Evolutionary conservation across 306 rosid species (phyloP).

Genomic region (Mucuna pruriens): DNA sequence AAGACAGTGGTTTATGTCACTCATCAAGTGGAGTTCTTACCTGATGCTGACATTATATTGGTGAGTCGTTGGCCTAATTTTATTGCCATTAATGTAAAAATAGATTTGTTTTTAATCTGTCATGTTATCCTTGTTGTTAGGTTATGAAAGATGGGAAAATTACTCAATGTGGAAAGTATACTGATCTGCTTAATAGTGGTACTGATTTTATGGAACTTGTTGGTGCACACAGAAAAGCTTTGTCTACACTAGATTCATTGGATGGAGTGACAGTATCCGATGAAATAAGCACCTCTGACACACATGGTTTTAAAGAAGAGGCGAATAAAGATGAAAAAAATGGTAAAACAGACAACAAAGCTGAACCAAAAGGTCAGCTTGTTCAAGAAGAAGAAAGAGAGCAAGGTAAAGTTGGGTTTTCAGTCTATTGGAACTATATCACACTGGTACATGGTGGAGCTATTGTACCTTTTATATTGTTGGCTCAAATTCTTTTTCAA

Average conservation of each 20-base stretch:
- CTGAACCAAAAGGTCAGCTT: constrained; percentile 61
- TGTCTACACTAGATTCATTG: constrained; percentile 50
- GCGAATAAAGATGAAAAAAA: constrained; percentile 42
- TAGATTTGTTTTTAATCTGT: neutral
- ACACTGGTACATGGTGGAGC: too few species aligned
- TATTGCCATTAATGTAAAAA: neutral
- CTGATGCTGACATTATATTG: constrained; percentile 72
- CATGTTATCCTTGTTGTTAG: constrained; percentile 38
- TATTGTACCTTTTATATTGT: too few species aligned
- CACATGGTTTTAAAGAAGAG: constrained; percentile 39
- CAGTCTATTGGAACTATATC: too few species aligned
- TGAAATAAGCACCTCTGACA: constrained; percentile 8
- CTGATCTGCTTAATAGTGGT: constrained; percentile 62
- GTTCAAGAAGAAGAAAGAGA: constrained; percentile 90
- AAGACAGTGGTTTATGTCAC: too few species aligned
- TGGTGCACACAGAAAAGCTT: constrained; percentile 76
- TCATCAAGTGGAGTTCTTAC: constrained; percentile 83
- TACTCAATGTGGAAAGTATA: constrained; percentile 73
- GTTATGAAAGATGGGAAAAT: constrained; percentile 85
- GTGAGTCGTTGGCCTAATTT: constrained; percentile 40
- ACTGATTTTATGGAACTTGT: constrained; percentile 80
- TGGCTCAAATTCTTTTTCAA: too few species aligned
- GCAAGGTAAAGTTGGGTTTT: too few species aligned
- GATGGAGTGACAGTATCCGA: constrained; percentile 13
- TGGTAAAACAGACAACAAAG: constrained; percentile 43